Conservation (phyloP, 163 green algal species). For the Prototheca wickerhamii region DNA sequence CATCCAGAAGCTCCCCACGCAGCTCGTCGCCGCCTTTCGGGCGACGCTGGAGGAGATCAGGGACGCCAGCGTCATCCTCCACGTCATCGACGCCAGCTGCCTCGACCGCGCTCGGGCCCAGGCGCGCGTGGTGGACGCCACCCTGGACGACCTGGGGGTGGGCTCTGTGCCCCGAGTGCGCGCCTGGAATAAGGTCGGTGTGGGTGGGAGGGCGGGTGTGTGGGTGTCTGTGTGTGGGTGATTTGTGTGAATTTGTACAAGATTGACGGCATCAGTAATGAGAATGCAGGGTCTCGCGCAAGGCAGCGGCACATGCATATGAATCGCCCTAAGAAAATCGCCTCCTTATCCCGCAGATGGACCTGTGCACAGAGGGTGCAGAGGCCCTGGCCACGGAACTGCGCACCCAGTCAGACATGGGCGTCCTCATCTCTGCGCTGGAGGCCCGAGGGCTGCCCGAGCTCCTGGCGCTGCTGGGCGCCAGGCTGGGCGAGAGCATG, state of each 20-base stretch:
- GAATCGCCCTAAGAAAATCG: neutral
- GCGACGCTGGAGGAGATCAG: constrained; percentile 83
- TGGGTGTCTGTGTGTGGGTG: neutral
- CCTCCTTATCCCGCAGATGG: neutral
- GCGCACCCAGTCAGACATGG: no score
- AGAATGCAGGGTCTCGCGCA: no score
- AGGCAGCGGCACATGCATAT: neutral
- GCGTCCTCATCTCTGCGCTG: constrained; percentile 50
- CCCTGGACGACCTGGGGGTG: constrained; percentile 58
- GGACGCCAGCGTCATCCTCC: constrained; percentile 77
- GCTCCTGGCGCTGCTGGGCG: constrained; percentile 44
- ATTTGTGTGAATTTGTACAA: no score
- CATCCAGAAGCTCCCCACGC: constrained; percentile 97
- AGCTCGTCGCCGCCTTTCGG: constrained; percentile 85
- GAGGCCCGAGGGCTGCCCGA: constrained; percentile 60
- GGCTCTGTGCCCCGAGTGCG: constrained; percentile 57
- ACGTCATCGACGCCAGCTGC: no score
- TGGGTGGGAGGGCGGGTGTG: neutral
- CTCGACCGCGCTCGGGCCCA: no score
- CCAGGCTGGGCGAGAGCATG: constrained; percentile 41
- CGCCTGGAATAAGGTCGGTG: constrained; percentile 83
- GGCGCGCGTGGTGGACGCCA: constrained; percentile 93
- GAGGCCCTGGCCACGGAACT: neutral
- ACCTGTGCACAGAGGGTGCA: neutral
- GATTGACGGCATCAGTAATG: no score